Evolutionary conservation across 805 yeast genomes (phyloP).

Genomic region (Lachancea dasiensis): DNA sequence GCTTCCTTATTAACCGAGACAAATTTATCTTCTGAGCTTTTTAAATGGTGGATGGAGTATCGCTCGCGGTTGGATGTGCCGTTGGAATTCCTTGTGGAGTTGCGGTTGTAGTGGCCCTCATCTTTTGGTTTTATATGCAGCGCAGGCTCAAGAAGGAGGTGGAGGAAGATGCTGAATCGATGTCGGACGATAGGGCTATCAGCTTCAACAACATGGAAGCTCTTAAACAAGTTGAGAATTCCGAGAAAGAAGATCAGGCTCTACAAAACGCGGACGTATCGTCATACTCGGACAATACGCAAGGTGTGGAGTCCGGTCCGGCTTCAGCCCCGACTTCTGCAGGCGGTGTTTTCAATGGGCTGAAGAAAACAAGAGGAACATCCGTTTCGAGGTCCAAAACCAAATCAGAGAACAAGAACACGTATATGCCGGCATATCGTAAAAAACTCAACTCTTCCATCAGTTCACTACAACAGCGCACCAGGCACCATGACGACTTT

Average conservation of each 20-base stretch:
- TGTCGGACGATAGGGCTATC: constrained; percentile 35
- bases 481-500: constrained; percentile 21
- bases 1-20: too few species aligned
- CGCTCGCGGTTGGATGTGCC: constrained; percentile 46
- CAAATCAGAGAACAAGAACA: constrained; percentile 4
- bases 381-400: neutral
- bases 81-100: constrained; percentile 46
- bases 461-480: constrained; percentile 15
- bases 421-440: constrained; percentile 36
- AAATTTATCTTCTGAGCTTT: neutral
- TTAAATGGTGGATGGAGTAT: constrained; percentile 15
- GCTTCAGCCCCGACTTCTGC: neutral
- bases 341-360: neutral
- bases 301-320: constrained; percentile 2
- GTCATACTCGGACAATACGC: constrained; percentile 18
- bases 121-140: constrained; percentile 37
- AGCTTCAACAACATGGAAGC: constrained; percentile 29
- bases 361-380: neutral
- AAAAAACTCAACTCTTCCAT: constrained; percentile 29
- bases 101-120: constrained; percentile 32
- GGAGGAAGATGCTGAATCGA: constrained; percentile 32
- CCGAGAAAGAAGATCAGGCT: constrained; percentile 4
- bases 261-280: constrained; percentile 13
- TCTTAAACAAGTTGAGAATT: constrained; percentile 13
- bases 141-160: constrained; percentile 36